Percentiles rank a stretch among this genome's conserved stretches.
phyloP scores from a whole-genome alignment of 2,329 filamentous ascomycete species.

The Daldinia sp. region DNA sequence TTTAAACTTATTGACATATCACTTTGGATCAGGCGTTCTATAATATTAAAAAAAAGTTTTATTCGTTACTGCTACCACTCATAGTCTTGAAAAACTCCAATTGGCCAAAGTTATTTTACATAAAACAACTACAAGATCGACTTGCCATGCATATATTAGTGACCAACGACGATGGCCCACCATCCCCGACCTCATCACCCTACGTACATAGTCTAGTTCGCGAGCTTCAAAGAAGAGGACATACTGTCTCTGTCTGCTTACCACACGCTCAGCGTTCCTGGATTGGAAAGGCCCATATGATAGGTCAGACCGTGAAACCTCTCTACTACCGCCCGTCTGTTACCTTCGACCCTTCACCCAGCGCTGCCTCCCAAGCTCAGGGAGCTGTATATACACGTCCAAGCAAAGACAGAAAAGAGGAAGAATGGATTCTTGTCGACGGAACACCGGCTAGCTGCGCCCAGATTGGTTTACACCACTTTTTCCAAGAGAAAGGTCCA shows the following conservation, averaged over 20 bases:
- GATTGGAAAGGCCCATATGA: constrained; percentile 98
- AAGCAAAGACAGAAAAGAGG: constrained; percentile 62
- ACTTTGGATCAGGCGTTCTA: background rate
- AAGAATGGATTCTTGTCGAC: constrained; percentile 86
- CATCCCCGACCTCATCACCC: constrained; percentile 80
- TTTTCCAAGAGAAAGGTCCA: constrained; percentile 77
- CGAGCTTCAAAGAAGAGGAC: constrained; percentile 78
- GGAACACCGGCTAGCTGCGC: constrained; percentile 85
- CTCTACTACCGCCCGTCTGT: constrained; percentile 78
- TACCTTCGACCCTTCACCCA: constrained; percentile 53
- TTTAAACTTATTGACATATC: background rate
- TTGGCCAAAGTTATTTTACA: constrained; percentile 9
- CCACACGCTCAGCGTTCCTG: constrained; percentile 94
- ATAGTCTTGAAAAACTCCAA: constrained; percentile 6
- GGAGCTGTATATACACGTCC: constrained; percentile 71
- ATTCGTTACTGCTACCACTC: background rate
- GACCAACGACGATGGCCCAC: constrained; percentile 85
- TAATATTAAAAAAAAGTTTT: background rate
- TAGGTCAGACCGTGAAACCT: constrained; percentile 87
- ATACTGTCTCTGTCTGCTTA: constrained; percentile 90
- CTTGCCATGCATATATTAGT: constrained; percentile 71
- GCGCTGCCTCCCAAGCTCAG: constrained; percentile 61
- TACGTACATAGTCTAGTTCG: constrained; percentile 82
- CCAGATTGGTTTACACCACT: constrained; percentile 85
- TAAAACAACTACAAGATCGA: constrained; percentile 6